Percentiles rank a stretch among this genome's conserved stretches.
phyloP scores from a whole-genome alignment of 2,329 filamentous ascomycete genomes.

The Diaporthe humulicola region DNA sequence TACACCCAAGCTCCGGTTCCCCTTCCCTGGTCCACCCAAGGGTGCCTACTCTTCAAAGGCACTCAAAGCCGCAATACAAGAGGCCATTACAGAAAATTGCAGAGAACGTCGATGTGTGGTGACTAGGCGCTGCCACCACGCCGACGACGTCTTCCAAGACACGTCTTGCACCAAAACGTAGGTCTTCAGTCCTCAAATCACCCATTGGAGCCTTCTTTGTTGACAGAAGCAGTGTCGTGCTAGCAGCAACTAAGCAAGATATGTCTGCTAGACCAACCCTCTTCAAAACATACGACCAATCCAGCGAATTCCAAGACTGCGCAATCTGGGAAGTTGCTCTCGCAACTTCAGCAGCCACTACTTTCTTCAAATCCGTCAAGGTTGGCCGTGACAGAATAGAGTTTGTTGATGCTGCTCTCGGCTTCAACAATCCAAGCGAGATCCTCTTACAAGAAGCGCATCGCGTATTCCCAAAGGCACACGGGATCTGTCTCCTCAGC shows the following conservation, averaged over 20 bases:
- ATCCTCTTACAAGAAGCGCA: conserved; percentile 47
- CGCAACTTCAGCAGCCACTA: conserved; percentile 42
- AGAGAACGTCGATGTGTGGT: not conserved
- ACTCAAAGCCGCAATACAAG: conserved; percentile 45
- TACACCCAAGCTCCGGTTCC: conserved; percentile 41
- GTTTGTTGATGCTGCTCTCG: conserved; percentile 49
- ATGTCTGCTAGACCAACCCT: conserved; percentile 45
- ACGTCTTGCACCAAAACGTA: conserved; percentile 45
- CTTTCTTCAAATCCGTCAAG: conserved; percentile 48
- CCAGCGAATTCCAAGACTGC: conserved; percentile 41
- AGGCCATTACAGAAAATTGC: conserved; percentile 25
- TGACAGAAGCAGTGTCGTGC: conserved; percentile 40
- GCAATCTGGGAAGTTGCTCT: conserved; percentile 48
- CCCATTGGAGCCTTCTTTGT: conserved; percentile 10
- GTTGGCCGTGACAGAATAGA: conserved; percentile 45
- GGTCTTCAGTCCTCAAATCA: conserved; percentile 16
- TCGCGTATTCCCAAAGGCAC: conserved; percentile 41
- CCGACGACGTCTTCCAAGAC: conserved; percentile 41
- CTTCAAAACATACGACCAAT: conserved; percentile 47
- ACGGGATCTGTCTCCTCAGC: conserved; percentile 42
- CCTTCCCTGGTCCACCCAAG: conserved; percentile 38
- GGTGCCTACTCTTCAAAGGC: conserved; percentile 45
- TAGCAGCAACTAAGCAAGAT: conserved; percentile 48
- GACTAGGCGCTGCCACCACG: conserved; percentile 4
- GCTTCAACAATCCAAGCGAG: conserved; percentile 51